A percentile compares a stretch with the other conserved stretches of the same genome.
phyloP scores from a whole-genome alignment of 2,329 filamentous ascomycete genomes.

The Pochonia chlamydosporia region DNA sequence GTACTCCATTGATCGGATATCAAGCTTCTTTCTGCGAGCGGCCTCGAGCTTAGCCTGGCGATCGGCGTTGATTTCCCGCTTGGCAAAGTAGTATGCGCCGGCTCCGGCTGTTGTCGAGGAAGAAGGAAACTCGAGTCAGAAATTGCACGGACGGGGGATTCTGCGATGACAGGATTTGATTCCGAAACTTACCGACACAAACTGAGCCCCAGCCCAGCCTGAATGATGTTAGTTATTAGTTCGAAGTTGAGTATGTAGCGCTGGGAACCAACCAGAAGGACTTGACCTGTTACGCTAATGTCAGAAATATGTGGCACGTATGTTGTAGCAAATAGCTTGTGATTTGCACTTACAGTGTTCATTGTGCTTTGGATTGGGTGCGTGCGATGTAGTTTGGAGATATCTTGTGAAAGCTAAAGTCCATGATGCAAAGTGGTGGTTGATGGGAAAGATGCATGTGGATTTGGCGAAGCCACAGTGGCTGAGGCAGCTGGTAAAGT shows the following conservation, averaged over 20 bases:
- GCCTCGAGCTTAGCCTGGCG: conserved; percentile 67
- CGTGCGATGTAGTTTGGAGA: not conserved
- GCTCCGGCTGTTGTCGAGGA: conserved; percentile 60
- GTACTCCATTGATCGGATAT: conserved; percentile 50
- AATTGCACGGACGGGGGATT: not conserved
- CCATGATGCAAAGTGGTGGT: not conserved
- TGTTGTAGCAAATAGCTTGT: not conserved
- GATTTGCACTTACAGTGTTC: conserved; percentile 52
- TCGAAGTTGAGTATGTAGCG: not conserved
- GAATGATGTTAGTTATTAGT: conserved; percentile 8
- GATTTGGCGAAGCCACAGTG: not conserved
- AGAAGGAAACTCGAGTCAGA: not conserved
- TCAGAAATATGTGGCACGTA: not conserved
- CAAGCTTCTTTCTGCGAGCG: conserved; percentile 56
- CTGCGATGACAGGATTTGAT: conserved; percentile 2
- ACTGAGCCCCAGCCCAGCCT: conserved; percentile 92
- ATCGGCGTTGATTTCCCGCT: conserved; percentile 88
- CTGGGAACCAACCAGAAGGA: conserved; percentile 56
- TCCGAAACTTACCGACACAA: conserved; percentile 60
- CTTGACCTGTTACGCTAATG: conserved; percentile 41
- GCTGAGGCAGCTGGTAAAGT: too few relatives aligned
- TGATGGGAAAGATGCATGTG: not conserved
- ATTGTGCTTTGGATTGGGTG: conserved; percentile 25
- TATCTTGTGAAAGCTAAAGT: too few relatives aligned
- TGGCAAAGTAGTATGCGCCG: conserved; percentile 93